Percentiles rank a stretch among this genome's conserved stretches.
phyloP scores from a whole-genome alignment of 495 filamentous ascomycete genomes.

The Amphirosellinia nigrospora region DNA sequence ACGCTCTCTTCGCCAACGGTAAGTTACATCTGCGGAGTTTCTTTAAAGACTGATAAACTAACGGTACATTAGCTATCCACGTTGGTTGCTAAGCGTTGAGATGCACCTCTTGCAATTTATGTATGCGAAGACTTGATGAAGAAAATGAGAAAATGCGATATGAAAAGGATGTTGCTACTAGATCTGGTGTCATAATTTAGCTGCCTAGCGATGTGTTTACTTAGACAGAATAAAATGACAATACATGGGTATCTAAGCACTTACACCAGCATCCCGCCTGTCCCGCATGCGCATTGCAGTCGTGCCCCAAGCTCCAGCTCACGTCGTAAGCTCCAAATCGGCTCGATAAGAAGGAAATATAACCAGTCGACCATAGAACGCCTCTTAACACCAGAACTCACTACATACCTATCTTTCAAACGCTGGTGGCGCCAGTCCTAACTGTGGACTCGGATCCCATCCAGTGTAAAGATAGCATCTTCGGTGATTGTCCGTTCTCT shows the following conservation, averaged over 20 bases:
- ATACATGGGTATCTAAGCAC: background rate
- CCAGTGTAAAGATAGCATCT: slow-evolving; percentile 12
- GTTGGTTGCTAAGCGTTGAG: slow-evolving; percentile 31
- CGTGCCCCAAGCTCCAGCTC: background rate
- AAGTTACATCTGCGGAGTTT: slow-evolving; percentile 4
- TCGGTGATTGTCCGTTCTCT: slow-evolving; percentile 1
- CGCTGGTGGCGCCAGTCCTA: background rate
- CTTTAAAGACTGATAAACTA: background rate
- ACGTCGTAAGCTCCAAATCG: background rate
- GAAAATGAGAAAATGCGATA: slow-evolving; percentile 7
- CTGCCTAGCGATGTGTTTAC: background rate
- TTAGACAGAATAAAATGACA: background rate
- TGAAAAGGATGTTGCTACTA: slow-evolving; percentile 1
- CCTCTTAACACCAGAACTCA: background rate
- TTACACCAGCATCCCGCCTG: background rate
- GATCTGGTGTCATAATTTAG: slow-evolving; percentile 12
- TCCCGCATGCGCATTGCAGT: background rate
- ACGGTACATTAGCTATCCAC: slow-evolving; percentile 25
- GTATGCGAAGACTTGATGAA: slow-evolving; percentile 3
- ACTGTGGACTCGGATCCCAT: slow-evolving; percentile 14
- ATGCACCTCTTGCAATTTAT: background rate
- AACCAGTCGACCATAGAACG: background rate
- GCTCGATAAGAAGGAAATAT: background rate
- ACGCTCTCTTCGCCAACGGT: slow-evolving; percentile 64
- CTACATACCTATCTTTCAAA: background rate